Evolutionary conservation across 257 asterid genomes (phyloP).

Genomic region (Fraxinus quadrangulata): DNA sequence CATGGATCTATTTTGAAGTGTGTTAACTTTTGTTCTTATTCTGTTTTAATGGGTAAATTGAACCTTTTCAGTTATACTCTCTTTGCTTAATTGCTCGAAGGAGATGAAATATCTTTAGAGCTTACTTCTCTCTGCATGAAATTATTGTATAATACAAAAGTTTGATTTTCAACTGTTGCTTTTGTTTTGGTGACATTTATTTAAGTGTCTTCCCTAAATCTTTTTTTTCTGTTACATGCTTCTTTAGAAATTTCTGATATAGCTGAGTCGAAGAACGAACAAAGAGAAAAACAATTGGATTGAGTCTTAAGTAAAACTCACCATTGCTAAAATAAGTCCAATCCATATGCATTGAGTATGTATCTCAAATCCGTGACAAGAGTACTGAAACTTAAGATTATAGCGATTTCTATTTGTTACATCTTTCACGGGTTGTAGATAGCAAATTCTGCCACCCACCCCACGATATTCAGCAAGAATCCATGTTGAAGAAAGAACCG

Average conservation of each 20-base stretch:
- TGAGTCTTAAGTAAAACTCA: too few relatives aligned
- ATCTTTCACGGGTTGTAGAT: too few relatives aligned
- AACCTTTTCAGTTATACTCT: not conserved
- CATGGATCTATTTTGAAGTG: constrained; percentile 7
- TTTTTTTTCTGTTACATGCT: not conserved
- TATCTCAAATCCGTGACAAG: too few relatives aligned
- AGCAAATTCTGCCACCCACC: too few relatives aligned
- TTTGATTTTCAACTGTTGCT: not conserved
- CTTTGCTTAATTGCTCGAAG: not conserved
- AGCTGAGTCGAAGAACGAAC: not conserved
- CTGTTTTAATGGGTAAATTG: constrained; percentile 3
- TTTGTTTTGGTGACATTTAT: too few relatives aligned
- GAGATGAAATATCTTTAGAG: not conserved
- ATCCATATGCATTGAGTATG: too few relatives aligned
- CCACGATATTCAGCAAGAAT: too few relatives aligned
- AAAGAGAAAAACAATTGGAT: not conserved
- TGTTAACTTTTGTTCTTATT: not conserved
- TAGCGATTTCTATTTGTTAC: too few relatives aligned
- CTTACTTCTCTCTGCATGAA: not conserved
- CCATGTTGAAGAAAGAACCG: too few relatives aligned
- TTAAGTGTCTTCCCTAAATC: not conserved
- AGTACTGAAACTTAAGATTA: too few relatives aligned
- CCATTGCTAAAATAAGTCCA: too few relatives aligned
- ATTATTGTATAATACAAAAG: not conserved
- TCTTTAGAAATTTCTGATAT: not conserved